phyloP scores from a whole-genome alignment of 2,329 filamentous ascomycete species.

The Fusarium lyarnte region DNA sequence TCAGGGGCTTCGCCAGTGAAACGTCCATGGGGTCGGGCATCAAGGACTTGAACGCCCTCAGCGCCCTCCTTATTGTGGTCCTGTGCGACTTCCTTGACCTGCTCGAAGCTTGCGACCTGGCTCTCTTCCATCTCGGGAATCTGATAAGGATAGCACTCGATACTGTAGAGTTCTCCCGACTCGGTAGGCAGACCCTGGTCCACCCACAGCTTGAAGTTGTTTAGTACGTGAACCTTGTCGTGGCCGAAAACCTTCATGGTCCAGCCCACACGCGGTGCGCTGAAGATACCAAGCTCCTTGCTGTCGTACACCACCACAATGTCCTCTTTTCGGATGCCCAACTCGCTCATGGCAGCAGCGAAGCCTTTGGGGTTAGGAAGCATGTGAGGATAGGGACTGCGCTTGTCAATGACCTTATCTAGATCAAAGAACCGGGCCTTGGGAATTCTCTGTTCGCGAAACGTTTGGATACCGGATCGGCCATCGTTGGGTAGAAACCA shows the following conservation, averaged over 20 bases:
- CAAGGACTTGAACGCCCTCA: conserved; percentile 86
- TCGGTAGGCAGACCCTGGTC: conserved; percentile 84
- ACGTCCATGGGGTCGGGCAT: conserved; percentile 82
- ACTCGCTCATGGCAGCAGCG: conserved; percentile 84
- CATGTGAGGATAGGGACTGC: conserved; percentile 96
- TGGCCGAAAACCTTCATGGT: conserved; percentile 93
- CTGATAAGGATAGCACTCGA: conserved; percentile 72
- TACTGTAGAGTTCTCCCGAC: conserved; percentile 76
- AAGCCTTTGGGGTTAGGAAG: conserved; percentile 84
- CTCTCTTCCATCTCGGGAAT: conserved; percentile 68
- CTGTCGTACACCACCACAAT: conserved; percentile 94
- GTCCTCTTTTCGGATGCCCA: conserved; percentile 89
- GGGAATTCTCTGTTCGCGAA: conserved; percentile 84
- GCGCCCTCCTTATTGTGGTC: conserved; percentile 84
- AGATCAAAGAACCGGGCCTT: conserved; percentile 95
- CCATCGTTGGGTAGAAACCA: conserved; percentile 98
- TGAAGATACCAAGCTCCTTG: conserved; percentile 92
- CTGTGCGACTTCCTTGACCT: conserved; percentile 79
- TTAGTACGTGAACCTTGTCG: conserved; percentile 84
- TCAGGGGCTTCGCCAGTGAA: conserved; percentile 88
- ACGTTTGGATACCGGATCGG: conserved; percentile 82
- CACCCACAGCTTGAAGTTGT: conserved; percentile 97
- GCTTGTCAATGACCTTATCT: conserved; percentile 87
- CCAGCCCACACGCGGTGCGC: conserved; percentile 92
- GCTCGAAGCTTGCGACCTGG: conserved; percentile 82